Percentiles rank a stretch among this genome's conserved stretches.
phyloP scores from a whole-genome alignment of 2,329 filamentous ascomycete species.

The Curvularia hawaiiensis region DNA sequence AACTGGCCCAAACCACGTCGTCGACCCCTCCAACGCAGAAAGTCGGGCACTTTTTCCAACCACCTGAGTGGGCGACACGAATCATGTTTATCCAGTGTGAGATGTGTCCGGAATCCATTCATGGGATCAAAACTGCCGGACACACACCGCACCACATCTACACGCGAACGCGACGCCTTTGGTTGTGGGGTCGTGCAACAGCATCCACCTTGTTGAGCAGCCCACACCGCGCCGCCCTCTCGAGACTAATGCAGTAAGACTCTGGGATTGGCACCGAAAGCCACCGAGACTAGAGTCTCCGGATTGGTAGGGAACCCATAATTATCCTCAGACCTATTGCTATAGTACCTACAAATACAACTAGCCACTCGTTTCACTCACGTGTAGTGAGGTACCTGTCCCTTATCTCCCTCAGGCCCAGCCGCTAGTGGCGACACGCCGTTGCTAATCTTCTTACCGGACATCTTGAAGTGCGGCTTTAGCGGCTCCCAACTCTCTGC shows the following conservation, averaged over 20 bases:
- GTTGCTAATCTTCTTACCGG: conserved; percentile 36
- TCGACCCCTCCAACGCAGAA: conserved; percentile 1
- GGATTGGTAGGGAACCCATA: not conserved
- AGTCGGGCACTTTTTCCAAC: not conserved
- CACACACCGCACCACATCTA: not conserved
- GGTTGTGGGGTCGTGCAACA: conserved; percentile 11
- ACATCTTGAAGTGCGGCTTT: conserved; percentile 52
- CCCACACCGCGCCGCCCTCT: conserved; percentile 3
- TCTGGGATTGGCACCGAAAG: conserved; percentile 6
- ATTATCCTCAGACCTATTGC: not conserved
- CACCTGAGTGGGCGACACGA: not conserved
- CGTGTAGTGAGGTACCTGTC: conserved; percentile 37
- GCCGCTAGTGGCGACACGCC: conserved; percentile 23
- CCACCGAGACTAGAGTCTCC: conserved; percentile 2
- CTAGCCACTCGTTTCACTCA: conserved; percentile 6
- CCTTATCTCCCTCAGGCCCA: conserved; percentile 27
- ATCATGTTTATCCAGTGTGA: not conserved
- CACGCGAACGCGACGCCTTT: not conserved
- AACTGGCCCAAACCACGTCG: conserved; percentile 2
- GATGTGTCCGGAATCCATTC: not conserved
- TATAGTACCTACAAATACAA: conserved; percentile 12
- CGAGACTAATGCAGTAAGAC: conserved; percentile 8
- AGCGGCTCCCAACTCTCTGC: conserved; percentile 76
- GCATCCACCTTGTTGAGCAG: conserved; percentile 12
- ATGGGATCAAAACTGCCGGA: not conserved